Conservation (phyloP, 345 rosid species). For the Pugionium dolabratum region DNA sequence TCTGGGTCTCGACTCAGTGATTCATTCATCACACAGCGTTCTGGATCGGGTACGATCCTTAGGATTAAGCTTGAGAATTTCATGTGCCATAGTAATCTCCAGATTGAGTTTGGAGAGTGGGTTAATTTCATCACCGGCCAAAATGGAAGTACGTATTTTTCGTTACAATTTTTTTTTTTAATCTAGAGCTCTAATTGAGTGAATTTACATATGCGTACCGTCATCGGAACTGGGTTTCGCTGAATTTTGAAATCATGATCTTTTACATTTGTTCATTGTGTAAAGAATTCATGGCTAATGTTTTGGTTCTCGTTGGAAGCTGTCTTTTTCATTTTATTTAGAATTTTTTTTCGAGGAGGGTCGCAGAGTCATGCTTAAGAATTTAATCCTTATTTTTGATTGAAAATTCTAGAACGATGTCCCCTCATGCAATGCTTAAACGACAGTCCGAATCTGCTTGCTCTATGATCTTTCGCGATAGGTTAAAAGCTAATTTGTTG, state of each 20-base stretch:
- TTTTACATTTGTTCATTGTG: background rate
- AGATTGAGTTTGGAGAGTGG: conserved; percentile 80
- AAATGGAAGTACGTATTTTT: conserved; percentile 70
- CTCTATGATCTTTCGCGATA: background rate
- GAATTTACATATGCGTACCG: background rate
- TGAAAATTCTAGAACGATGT: background rate
- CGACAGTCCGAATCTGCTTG: background rate
- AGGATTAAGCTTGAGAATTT: conserved; percentile 82
- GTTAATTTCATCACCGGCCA: conserved; percentile 96
- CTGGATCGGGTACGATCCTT: conserved; percentile 69
- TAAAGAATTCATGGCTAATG: background rate
- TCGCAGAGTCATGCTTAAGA: background rate
- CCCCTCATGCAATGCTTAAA: background rate
- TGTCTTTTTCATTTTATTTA: background rate
- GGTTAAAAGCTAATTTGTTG: conserved; percentile 7
- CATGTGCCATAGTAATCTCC: conserved; percentile 86
- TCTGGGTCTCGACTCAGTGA: conserved; percentile 39
- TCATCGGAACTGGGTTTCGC: conserved; percentile 18
- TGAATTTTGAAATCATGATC: background rate
- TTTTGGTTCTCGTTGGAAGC: background rate
- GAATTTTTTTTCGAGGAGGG: background rate
- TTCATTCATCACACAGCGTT: conserved; percentile 37
- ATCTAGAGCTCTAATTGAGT: background rate
- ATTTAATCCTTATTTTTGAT: background rate
- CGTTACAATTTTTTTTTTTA: background rate